phyloP scores from a whole-genome alignment of 2,329 filamentous ascomycete genomes.

The Fusarium sp. region DNA sequence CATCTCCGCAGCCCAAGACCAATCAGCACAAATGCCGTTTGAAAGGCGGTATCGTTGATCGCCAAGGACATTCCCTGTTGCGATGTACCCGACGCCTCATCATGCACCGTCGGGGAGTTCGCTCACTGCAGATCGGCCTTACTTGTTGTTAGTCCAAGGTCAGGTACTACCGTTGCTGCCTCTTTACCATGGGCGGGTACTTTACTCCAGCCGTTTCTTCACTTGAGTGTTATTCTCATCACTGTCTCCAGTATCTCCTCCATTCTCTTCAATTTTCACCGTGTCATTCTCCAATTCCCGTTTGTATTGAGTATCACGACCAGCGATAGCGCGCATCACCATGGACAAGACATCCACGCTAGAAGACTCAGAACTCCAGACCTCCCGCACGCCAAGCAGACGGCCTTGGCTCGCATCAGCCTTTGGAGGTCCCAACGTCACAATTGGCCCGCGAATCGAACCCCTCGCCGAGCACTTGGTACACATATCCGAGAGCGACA shows the following conservation, averaged over 20 bases:
- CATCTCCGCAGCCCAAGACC: neutral
- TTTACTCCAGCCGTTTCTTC: neutral
- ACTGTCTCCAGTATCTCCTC: neutral
- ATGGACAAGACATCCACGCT: conserved; percentile 1
- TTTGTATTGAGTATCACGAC: neutral
- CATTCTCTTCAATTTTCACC: neutral
- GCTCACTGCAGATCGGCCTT: neutral
- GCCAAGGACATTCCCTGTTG: conserved; percentile 5
- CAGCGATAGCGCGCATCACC: conserved; percentile 12
- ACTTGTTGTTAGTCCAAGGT: neutral
- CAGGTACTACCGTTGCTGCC: neutral
- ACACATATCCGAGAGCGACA: conserved; percentile 53
- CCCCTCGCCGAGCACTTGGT: conserved; percentile 55
- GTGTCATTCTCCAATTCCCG: neutral
- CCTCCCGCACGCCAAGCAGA: conserved; percentile 13
- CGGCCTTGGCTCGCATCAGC: conserved; percentile 47
- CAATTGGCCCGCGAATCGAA: conserved; percentile 64
- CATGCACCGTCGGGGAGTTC: conserved; percentile 25
- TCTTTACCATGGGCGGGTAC: neutral
- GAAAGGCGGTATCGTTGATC: conserved; percentile 10
- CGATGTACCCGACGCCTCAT: neutral
- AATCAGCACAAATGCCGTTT: conserved; percentile 3
- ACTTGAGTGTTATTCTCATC: neutral
- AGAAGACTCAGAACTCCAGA: conserved; percentile 23
- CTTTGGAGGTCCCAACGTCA: conserved; percentile 55